These are phyloP conservation scores for Fraxinus cuspidata DNA, from an alignment of 257 asterid species.

Conservation along the genomic window DNA sequence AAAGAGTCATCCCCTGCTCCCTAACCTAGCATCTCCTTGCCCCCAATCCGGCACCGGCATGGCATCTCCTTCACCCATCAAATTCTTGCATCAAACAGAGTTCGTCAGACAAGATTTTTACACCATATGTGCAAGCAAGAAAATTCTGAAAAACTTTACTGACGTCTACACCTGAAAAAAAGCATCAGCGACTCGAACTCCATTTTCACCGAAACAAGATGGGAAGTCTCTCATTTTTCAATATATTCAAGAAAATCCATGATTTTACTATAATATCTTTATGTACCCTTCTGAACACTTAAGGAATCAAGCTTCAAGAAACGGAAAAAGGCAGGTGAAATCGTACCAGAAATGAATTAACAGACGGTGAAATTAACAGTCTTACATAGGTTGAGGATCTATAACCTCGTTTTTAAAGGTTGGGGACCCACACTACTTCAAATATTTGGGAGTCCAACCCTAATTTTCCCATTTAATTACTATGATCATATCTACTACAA, in stretches of 20 bases:
- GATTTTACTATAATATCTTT: not conserved
- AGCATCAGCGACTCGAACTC: conserved; percentile 56
- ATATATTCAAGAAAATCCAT: not conserved
- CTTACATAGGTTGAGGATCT: too few relatives aligned
- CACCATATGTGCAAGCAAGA: conserved; percentile 29
- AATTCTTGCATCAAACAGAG: too few relatives aligned
- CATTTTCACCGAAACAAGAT: conserved; percentile 60
- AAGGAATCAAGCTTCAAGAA: not conserved
- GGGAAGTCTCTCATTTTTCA: conserved; percentile 51
- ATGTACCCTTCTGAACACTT: not conserved
- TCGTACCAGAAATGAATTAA: conserved; percentile 33
- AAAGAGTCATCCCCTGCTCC: too few relatives aligned
- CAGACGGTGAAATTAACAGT: conserved; percentile 26
- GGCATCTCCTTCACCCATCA: too few relatives aligned
- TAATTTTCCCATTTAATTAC: too few relatives aligned
- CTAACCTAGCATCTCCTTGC: too few relatives aligned
- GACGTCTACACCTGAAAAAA: conserved; percentile 32
- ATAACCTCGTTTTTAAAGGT: too few relatives aligned
- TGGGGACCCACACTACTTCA: too few relatives aligned
- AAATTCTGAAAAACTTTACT: conserved; percentile 45
- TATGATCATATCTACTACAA: too few relatives aligned
- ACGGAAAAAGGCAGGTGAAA: conserved; percentile 21
- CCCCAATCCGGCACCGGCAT: too few relatives aligned
- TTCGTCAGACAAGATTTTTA: too few relatives aligned
- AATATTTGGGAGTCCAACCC: too few relatives aligned